Evolutionary conservation across 257 asterid genomes (phyloP).

Genomic region (Solanum acaule): DNA sequence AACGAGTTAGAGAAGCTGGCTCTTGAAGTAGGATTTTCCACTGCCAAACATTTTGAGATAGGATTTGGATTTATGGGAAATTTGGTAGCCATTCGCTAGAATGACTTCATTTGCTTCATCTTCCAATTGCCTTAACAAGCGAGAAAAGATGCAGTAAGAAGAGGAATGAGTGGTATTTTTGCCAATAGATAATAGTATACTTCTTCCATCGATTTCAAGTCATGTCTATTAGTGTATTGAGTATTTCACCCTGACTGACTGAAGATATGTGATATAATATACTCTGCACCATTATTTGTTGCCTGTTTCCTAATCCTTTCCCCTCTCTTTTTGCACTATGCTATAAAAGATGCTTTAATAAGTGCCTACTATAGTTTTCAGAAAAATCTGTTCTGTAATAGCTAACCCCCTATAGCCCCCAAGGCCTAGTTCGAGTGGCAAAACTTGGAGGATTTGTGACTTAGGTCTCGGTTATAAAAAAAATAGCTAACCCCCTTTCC

Average conservation of each 20-base stretch:
- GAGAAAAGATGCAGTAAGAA: background rate
- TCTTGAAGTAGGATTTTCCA: conserved; percentile 58
- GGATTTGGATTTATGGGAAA: conserved; percentile 68
- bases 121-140: background rate
- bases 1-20: conserved; percentile 74
- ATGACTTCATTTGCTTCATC: background rate
- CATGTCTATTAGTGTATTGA: background rate
- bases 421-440: background rate
- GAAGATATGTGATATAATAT: background rate
- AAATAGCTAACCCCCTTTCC: background rate
- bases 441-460: no score
- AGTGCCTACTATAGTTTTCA: background rate
- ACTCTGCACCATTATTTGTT: background rate
- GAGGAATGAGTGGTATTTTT: background rate
- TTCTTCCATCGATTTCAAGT: background rate
- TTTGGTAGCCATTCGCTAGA: conserved; percentile 52
- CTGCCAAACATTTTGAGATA: conserved; percentile 54
- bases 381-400: background rate
- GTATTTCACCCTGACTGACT: background rate
- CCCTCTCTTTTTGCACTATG: background rate
- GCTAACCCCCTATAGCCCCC: background rate
- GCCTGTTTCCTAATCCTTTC: background rate
- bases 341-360: background rate
- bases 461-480: no score
- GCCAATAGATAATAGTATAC: background rate